Evolutionary conservation across 345 rosid species (phyloP), one percentile per base, ranked within the genome.

Genomic region (Lenwebbia sp.): DNA sequence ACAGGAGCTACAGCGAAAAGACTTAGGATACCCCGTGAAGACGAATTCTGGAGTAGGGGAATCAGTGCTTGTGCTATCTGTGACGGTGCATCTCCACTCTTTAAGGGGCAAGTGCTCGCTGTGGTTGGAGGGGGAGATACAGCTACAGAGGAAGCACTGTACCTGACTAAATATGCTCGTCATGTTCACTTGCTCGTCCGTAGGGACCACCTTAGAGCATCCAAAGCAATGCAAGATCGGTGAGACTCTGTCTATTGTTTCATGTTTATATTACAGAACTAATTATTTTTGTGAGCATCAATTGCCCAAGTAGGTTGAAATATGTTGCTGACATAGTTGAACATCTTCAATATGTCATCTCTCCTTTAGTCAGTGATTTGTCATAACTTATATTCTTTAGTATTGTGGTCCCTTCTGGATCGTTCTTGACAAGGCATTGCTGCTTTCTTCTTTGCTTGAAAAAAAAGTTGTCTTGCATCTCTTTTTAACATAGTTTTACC

Each of bases 121-220:
- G 99, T 97, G 83, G 97, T 96, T 88, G 99, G 99, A 89, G 99
- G 99, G 41, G 99, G 99, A 86, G 99, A 97, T 95, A 97, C 99
- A 13, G 98, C 99, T 26, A 96, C 98, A 14, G 99, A 97, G 88
- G 99, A 97, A 92, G 98, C 99, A 83, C 37, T 97, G 50, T 97
- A 97, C 92, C 93, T 97, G 41, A 97, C 99, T 1, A 97, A 97
- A 90, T 97, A 94, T 88, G 99, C 98, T 50, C 94, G 96, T 57
- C 99, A 97, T 90, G 98, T 97, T 92, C 99, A 97, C 93, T 92
- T 97, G 86, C 98, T 97, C 55, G 98, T 97, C 83, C 98, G 99
- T 33, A 92, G 87, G 88, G 98, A 92, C 53, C 96, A 93, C 49
- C 91, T 97, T 85, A 93, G 98, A 90, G 99, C 98, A 57, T 97